Evolutionary conservation across 345 rosid genomes (phyloP).

Genomic region (Atalantia buxifolia): DNA sequence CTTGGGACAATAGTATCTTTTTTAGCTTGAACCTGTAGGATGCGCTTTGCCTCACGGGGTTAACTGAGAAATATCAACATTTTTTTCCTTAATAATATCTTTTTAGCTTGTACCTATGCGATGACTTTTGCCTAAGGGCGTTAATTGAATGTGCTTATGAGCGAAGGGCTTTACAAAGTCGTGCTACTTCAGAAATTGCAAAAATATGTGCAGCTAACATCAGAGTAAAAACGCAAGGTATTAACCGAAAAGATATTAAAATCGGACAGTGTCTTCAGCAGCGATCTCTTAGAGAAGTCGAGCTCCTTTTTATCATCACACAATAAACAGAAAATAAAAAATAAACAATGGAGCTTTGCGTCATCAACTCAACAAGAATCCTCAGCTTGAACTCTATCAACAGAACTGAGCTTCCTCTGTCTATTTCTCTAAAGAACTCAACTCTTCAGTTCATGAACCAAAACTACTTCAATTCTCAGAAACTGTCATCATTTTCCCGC

Average conservation of each 20-base stretch:
- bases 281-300: background rate
- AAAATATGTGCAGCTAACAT: too few species aligned
- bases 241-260: background rate
- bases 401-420: slow-evolving; percentile 1
- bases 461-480: slow-evolving; percentile 20
- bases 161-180: too few species aligned
- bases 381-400: slow-evolving; percentile 17
- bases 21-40: too few species aligned
- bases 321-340: slow-evolving; percentile 2
- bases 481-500: slow-evolving; percentile 33
- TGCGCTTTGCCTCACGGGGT: too few species aligned
- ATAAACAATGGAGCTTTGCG: slow-evolving; percentile 81
- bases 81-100: too few species aligned
- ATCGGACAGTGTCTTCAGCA: slow-evolving; percentile 20
- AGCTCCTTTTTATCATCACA: background rate
- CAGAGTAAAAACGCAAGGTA: slow-evolving; percentile 23
- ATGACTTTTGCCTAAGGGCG: too few species aligned
- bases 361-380: slow-evolving; percentile 32
- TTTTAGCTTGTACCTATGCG: too few species aligned
- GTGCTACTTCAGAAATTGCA: too few species aligned
- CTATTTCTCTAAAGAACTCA: slow-evolving; percentile 23
- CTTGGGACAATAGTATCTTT: too few species aligned
- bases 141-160: too few species aligned
- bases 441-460: slow-evolving; percentile 26
- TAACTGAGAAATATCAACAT: too few species aligned